A percentile compares a stretch with the other conserved stretches of the same genome.
phyloP scores from a whole-genome alignment of 257 asterid species.

The Fraxinus excelsior region DNA sequence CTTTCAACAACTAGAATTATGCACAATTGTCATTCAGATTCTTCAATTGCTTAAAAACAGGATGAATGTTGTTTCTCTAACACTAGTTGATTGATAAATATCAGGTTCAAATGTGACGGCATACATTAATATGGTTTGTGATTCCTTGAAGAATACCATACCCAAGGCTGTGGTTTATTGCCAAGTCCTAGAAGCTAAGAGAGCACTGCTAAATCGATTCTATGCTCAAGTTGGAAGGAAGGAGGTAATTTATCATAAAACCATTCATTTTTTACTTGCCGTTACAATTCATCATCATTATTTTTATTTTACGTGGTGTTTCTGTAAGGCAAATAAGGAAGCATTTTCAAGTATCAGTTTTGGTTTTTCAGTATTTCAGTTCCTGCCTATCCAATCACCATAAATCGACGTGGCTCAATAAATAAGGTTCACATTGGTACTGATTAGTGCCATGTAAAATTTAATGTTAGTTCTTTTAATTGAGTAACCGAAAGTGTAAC shows the following conservation, averaged over 20 bases:
- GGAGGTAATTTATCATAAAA: constrained; percentile 59
- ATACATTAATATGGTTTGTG: constrained; percentile 82
- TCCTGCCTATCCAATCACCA: background rate
- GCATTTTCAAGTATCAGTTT: background rate
- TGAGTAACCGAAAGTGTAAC: too few species aligned
- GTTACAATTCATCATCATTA: background rate
- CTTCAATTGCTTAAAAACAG: background rate
- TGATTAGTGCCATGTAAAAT: too few species aligned
- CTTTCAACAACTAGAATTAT: too few species aligned
- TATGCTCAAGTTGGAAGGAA: constrained; percentile 87
- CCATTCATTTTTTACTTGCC: background rate
- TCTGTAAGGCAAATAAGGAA: background rate
- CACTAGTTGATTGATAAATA: constrained; percentile 12
- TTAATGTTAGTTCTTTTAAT: too few species aligned
- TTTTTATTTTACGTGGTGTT: background rate
- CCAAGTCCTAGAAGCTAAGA: constrained; percentile 92
- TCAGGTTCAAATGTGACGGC: constrained; percentile 85
- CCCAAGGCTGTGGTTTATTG: constrained; percentile 99
- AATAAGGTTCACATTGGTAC: too few species aligned
- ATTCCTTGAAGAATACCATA: constrained; percentile 71
- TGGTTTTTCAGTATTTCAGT: background rate
- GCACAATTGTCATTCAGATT: background rate
- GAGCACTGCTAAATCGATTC: constrained; percentile 68
- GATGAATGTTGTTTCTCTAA: constrained; percentile 4
- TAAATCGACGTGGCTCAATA: too few species aligned